These are phyloP conservation scores for Teratosphaeria zuluensis DNA, from an alignment of 2,329 filamentous ascomycete genomes.

Conservation along the genomic window DNA sequence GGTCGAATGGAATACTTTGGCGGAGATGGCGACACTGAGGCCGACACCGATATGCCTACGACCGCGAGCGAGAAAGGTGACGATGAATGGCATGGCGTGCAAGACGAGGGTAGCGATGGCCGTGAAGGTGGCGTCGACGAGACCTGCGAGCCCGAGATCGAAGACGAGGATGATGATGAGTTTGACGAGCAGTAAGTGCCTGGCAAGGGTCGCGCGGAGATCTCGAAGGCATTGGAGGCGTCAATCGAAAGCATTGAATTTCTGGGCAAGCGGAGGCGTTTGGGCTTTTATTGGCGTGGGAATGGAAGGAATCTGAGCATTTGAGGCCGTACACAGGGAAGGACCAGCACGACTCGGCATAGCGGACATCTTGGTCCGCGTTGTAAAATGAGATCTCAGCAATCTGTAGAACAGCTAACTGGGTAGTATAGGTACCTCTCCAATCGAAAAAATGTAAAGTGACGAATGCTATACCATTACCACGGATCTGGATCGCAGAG, in stretches of 20 bases:
- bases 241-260: not conserved
- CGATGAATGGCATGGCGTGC: constrained; percentile 27
- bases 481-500: not conserved
- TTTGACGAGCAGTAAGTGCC: not conserved
- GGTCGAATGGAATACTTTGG: constrained; percentile 24
- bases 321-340: constrained; percentile 1
- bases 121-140: not conserved
- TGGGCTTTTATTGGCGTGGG: constrained; percentile 1
- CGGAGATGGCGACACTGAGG: constrained; percentile 25
- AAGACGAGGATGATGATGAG: not conserved
- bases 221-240: not conserved
- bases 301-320: not conserved
- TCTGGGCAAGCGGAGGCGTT: constrained; percentile 3
- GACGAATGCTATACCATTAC: not conserved
- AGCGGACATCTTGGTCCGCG: constrained; percentile 6
- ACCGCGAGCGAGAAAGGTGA: constrained; percentile 12
- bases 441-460: constrained; percentile 8
- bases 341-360: constrained; percentile 6
- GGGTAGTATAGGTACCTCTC: constrained; percentile 11
- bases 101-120: constrained; percentile 18
- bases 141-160: not conserved
- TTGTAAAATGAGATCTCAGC: constrained; percentile 16
- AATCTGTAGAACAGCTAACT: constrained; percentile 11
- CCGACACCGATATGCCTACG: constrained; percentile 15
- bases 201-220: no score